Conservation (phyloP, 257 asterid genomes). For the Gardenia jasminoides region DNA sequence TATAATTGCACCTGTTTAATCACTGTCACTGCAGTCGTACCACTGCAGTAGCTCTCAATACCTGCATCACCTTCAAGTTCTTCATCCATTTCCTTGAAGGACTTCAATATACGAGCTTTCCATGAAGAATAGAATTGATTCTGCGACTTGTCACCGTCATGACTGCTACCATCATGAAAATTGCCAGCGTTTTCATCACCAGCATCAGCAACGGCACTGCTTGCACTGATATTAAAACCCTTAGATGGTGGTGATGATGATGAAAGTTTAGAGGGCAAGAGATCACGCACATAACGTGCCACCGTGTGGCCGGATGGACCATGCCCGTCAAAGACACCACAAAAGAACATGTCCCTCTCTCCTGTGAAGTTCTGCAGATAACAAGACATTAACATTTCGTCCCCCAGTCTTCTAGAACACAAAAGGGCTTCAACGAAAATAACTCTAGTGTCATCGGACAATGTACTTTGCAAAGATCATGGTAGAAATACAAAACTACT, state of each 20-base stretch:
- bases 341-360: slow-evolving; percentile 59
- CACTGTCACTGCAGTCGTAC: slow-evolving; percentile 69
- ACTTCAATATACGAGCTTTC: slow-evolving; percentile 51
- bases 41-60: slow-evolving; percentile 80
- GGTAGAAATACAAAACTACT: not conserved
- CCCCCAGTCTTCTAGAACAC: not conserved
- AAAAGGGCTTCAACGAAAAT: not conserved
- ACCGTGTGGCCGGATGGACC: slow-evolving; percentile 91
- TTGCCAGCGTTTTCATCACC: slow-evolving; percentile 19
- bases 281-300: slow-evolving; percentile 60
- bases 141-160: slow-evolving; percentile 16
- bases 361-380: slow-evolving; percentile 59
- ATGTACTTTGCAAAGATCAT: not conserved
- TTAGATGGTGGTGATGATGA: slow-evolving; percentile 29
- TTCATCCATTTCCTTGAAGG: slow-evolving; percentile 64
- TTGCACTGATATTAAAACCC: slow-evolving; percentile 15
- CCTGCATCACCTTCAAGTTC: slow-evolving; percentile 49
- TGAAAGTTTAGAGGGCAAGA: slow-evolving; percentile 69
- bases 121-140: slow-evolving; percentile 50
- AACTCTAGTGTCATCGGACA: not conserved
- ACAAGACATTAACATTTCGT: not conserved
- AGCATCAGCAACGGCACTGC: slow-evolving; percentile 8
- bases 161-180: slow-evolving; percentile 4
- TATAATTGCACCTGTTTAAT: slow-evolving; percentile 56
- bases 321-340: slow-evolving; percentile 89